Evolutionary conservation across 257 asterid species (phyloP).

Genomic region (Cruciata laevipes): DNA sequence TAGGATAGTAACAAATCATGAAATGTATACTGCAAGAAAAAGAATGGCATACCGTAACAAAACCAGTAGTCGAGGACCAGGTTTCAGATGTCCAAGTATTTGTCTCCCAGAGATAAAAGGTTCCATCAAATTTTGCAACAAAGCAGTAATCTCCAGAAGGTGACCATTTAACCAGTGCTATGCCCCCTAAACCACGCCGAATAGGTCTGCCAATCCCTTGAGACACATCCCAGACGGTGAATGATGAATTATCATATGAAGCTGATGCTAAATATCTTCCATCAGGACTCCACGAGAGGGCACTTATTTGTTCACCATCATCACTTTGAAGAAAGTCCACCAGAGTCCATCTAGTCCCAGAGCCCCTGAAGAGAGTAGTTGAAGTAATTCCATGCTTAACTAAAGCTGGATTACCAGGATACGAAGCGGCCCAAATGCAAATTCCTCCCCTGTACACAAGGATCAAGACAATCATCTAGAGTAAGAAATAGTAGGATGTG

Average conservation of each 20-base stretch:
- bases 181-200: constrained; percentile 97
- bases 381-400: constrained; percentile 68
- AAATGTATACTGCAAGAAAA: neutral
- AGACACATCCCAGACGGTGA: constrained; percentile 95
- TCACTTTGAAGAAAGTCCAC: constrained; percentile 82
- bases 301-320: constrained; percentile 65
- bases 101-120: constrained; percentile 98
- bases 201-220: constrained; percentile 91
- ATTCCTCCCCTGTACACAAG: constrained; percentile 67
- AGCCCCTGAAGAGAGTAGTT: constrained; percentile 67
- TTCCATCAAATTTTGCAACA: constrained; percentile 86
- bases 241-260: constrained; percentile 78
- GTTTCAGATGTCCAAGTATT: constrained; percentile 96
- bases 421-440: constrained; percentile 94
- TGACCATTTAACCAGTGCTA: constrained; percentile 92
- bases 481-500: neutral
- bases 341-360: constrained; percentile 70
- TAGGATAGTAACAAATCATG: neutral
- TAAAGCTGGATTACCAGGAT: constrained; percentile 73
- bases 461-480: constrained; percentile 11
- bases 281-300: constrained; percentile 96
- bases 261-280: constrained; percentile 99
- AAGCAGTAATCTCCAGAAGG: constrained; percentile 94
- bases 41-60: constrained; percentile 56
- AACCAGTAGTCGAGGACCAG: constrained; percentile 87